Conservation (phyloP, 2,329 filamentous ascomycete species). For the Alternaria gansuensis region DNA sequence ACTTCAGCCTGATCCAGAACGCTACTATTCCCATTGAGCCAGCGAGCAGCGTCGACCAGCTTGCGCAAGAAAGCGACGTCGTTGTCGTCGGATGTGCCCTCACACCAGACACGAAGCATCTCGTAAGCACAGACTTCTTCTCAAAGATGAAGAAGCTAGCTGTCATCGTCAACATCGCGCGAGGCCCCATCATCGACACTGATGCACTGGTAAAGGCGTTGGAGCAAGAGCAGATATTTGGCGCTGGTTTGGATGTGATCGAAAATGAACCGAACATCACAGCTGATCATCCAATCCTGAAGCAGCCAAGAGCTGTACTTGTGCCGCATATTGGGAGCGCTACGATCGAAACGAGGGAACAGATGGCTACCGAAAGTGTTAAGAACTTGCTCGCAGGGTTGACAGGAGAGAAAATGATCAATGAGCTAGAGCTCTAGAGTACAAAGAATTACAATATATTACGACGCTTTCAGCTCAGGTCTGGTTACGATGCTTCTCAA, state of each 20-base stretch:
- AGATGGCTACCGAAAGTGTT: conserved; percentile 67
- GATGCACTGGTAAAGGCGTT: conserved; percentile 62
- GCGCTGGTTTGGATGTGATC: conserved; percentile 65
- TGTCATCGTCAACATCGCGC: conserved; percentile 65
- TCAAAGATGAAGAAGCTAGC: conserved; percentile 62
- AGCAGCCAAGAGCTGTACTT: conserved; percentile 61
- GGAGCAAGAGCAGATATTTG: conserved; percentile 60
- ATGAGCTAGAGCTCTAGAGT: conserved; percentile 37
- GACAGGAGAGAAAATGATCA: conserved; percentile 39
- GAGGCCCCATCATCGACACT: conserved; percentile 65
- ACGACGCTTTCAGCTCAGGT: background rate
- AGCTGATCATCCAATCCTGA: conserved; percentile 59
- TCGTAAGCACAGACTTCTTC: conserved; percentile 50
- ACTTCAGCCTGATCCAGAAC: conserved; percentile 33
- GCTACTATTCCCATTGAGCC: conserved; percentile 33
- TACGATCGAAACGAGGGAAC: conserved; percentile 65
- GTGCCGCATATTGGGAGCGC: conserved; percentile 67
- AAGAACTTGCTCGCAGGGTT: conserved; percentile 59
- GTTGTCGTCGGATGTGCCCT: conserved; percentile 43
- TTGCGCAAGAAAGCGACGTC: conserved; percentile 44
- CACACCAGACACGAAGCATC: conserved; percentile 40
- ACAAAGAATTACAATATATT: background rate
- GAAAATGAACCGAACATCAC: conserved; percentile 62
- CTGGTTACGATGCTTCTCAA: background rate
- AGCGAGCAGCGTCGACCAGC: conserved; percentile 30